A percentile compares a stretch with the other conserved stretches of the same genome.
These are phyloP conservation scores for Boechera stricta DNA, from an alignment of 345 rosid species.

Conservation along the genomic window DNA sequence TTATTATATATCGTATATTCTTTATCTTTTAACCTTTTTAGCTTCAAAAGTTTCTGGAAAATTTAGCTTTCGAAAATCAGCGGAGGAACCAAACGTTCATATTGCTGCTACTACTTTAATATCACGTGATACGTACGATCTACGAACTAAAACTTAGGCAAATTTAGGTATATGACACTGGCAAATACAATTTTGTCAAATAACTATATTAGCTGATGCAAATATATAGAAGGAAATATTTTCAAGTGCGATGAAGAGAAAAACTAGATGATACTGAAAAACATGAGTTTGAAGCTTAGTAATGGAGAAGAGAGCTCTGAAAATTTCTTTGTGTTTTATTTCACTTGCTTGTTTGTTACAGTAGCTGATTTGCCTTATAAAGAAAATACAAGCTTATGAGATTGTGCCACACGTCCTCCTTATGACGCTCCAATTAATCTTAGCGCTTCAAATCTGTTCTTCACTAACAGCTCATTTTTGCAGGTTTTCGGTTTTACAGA, in stretches of 20 bases:
- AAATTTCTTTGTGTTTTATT: too few relatives aligned
- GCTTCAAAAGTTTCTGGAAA: slow-evolving; percentile 17
- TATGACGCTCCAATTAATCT: too few relatives aligned
- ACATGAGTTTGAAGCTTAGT: too few relatives aligned
- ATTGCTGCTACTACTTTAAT: neutral
- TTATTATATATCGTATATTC: neutral
- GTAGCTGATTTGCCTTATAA: too few relatives aligned
- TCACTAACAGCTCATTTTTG: too few relatives aligned
- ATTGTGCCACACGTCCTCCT: too few relatives aligned
- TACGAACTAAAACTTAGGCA: neutral
- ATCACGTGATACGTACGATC: slow-evolving; percentile 10
- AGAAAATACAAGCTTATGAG: too few relatives aligned
- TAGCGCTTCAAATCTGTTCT: too few relatives aligned
- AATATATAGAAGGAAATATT: neutral
- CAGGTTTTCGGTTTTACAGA: too few relatives aligned
- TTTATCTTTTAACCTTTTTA: neutral
- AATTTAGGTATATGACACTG: neutral
- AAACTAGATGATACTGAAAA: neutral
- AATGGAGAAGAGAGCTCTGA: too few relatives aligned
- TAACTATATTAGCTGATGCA: neutral
- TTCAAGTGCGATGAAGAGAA: neutral
- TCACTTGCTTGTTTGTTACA: too few relatives aligned
- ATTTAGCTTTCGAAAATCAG: neutral
- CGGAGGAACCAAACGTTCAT: neutral
- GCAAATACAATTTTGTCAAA: neutral